Base-by-base conservation (phyloP, 1,284 basidiomycete species). In the Sanghuangporus sanghuang region DNA sequence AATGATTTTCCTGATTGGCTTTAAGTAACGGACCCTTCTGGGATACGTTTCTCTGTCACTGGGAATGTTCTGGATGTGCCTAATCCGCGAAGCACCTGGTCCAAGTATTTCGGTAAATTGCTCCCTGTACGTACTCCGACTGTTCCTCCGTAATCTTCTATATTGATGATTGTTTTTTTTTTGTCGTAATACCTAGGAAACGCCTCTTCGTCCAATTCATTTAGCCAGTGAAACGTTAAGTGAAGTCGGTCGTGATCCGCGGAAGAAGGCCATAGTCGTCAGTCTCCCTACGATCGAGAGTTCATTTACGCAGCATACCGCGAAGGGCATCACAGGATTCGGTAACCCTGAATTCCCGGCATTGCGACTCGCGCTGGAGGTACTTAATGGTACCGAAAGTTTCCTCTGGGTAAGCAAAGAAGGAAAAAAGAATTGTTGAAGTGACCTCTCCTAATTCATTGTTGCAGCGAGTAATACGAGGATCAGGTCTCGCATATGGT, bases 221-320 rank as follows among this genome's bases (percentile, higher is more conserved):
- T 78, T 90, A 48, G 79, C 88, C 2, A 80, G 76, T 14, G 80
- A 91, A 59, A 90, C 92, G 0, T 83, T 98, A 56, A 95, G 86
- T 59, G 75, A 79, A 9, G 74, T 96, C 8, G 96, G 96, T 40
- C 80, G 80, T 70, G 80, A 86, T 18, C 94, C 96, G 0, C 73
- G 80, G 9, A 86, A 82, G 72, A 91, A 88, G 79, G 92, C 91
- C 62, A 64, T 94, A 44, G 83, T 99, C 46, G 90, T 96, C 73
- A 87, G 92, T 64, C 81, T 99, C 68, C 89, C 95, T 0, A 94
- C 95, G 3, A 97, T 98, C 68, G 97, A 99, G 77, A 96, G 93
- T 70, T 91, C 93, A 8, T 99, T 90, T 74, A 90, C 88, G 14
- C 85, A 82, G 32, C 92, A 96, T 72, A 89, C 87, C 12, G 84